Base-by-base conservation (phyloP, 2,329 filamentous ascomycete genomes). In the Elsinoe ampelina region DNA sequence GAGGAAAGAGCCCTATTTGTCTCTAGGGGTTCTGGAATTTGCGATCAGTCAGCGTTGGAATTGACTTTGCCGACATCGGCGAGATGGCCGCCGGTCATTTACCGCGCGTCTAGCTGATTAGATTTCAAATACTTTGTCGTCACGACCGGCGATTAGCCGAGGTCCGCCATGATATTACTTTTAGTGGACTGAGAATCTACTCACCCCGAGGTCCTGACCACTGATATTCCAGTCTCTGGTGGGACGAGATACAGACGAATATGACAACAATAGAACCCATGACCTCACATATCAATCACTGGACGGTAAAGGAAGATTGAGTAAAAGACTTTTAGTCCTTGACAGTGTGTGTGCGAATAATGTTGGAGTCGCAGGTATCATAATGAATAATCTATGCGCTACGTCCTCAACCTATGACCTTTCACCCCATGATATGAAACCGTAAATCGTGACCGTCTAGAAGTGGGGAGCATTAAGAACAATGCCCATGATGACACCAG, bases 401-500 rank as follows among this genome's bases (percentile, higher is more conserved):
- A 17, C 17, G 12, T 42, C 17, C 7, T 42, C 39, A 20, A 10
- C 39, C 26, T 30, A 30, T 30, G 7, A 5, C 26, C 26, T 30
- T 30, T 30, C 26, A 8, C 5, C 26, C 39, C 8, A 45, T 45
- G 20, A 45, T 22, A 45, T 45, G 17, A 45, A 22, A 45, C 41
- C 17, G 19, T 45, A 12, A 22, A 26, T 45, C 41, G 41, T 45
- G 10, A 45, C 41, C 20, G 19, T 26, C 26, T 45, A 45, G 20
- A 66, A 68, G 57, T 73, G 75, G 45, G 83, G 83, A 47, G 82
- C 78, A 61, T 84, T 81, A 60, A 84, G 75, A 58, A 84, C 74
- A 56, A 85, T 76, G 1, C 76, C 82, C 80, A 83, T 84, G 45
- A 84, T 67, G 52, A 77, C 74, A 7, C 82, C 83, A 3, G 78